phyloP scores from a whole-genome alignment of 1,284 basidiomycete genomes.

The Microbotryum intermedium region DNA sequence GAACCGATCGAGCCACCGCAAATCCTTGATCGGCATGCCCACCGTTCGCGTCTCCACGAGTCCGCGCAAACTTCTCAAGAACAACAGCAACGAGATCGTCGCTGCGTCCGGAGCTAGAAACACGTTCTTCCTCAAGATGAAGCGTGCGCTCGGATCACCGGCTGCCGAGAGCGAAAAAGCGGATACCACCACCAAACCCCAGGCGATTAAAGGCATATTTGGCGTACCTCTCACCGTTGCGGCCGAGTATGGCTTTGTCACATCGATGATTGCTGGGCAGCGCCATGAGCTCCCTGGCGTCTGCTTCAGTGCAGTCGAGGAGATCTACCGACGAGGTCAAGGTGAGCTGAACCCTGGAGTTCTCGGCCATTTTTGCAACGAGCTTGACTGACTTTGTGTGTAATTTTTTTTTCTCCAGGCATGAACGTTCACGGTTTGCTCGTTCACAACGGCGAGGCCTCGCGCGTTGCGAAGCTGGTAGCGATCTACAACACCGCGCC shows the following conservation, averaged over 20 bases:
- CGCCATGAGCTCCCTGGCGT: slow-evolving; percentile 39
- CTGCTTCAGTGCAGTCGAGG: slow-evolving; percentile 38
- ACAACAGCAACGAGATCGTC: background rate
- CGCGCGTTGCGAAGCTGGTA: slow-evolving; percentile 36
- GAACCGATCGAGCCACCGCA: slow-evolving; percentile 7
- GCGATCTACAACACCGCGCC: slow-evolving; percentile 37
- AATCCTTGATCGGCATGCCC: slow-evolving; percentile 14
- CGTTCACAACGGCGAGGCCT: slow-evolving; percentile 35
- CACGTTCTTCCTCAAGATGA: slow-evolving; percentile 21
- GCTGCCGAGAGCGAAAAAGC: background rate
- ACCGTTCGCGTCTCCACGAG: background rate
- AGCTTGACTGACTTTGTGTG: background rate
- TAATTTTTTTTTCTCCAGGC: slow-evolving; percentile 22
- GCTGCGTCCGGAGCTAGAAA: background rate
- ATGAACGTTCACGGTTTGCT: slow-evolving; percentile 38
- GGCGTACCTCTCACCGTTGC: slow-evolving; percentile 33
- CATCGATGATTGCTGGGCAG: slow-evolving; percentile 38
- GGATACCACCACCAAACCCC: background rate
- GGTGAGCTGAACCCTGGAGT: slow-evolving; percentile 1
- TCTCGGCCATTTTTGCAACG: too few relatives aligned
- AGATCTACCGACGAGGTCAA: slow-evolving; percentile 40
- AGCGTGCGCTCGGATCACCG: slow-evolving; percentile 13
- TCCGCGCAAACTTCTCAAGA: background rate
- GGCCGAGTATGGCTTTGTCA: slow-evolving; percentile 36
- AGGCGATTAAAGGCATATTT: slow-evolving; percentile 23